Base-by-base conservation (phyloP, 2,329 filamentous ascomycete genomes). In the Phyllosticta citrichinensis region DNA sequence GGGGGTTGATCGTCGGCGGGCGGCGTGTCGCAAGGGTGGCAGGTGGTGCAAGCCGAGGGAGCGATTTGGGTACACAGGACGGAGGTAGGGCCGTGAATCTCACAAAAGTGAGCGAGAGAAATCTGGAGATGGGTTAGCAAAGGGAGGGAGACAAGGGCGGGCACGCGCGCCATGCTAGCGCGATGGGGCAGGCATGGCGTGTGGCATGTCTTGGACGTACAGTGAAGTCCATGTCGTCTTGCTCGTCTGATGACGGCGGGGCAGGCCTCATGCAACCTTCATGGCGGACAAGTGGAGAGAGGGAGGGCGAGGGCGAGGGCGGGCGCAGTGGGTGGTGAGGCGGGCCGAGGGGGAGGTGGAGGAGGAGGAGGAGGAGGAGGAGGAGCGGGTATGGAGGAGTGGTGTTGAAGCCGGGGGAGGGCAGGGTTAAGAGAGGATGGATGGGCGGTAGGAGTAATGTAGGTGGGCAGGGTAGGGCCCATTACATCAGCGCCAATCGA, bases 101-200 rank as follows among this genome's bases (percentile, higher is more conserved):
- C 82, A 73, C 82, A 84, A 71, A 84, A 84, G 74, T 84, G 82
- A 65, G 82, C 83, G 65, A 84, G 77, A 67, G 82, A 83, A 69
- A 84, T 79, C 82, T 84, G 67, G n/a, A 24, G 35, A 40, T 57
- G 20, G 47, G 61, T 71, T 66, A 71, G 68, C 63, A 47, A 62
- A 30, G 33, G 62, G 52, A 40, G 27, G 54, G 35, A 50, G 47
- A 50, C 40, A 54, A 40, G 50, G 58, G 56, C 56, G 59, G 27
- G 58, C 56, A 56, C 60, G 52, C 57, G 56, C 60, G 57, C 30
- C 55, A 61, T 63, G 54, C 60, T 63, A 59, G 55, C 58, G 58
- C 58, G 47, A 51, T 35, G 50, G 52, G 35, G 58, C 35, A 14
- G 58, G 35, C 58, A 22, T 61, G 52, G 58, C 58, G 58, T 61